Percentiles rank a stretch among this genome's conserved stretches.
Conservation (phyloP, 192 early-diverging fungal species). For the Lobosporangium transversale region DNA sequence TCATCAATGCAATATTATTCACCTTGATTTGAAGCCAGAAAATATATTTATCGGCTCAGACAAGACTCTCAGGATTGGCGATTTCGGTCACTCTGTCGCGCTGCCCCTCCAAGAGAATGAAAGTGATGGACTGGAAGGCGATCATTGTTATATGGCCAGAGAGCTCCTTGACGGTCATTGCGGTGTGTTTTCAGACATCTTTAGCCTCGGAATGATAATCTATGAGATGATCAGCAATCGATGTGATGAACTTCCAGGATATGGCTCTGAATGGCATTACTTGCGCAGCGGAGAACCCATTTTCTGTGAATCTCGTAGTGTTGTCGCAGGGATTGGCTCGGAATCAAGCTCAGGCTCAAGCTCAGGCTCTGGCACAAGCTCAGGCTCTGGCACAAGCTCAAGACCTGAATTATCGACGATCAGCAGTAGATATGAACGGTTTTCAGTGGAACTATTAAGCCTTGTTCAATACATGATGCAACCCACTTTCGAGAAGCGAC, state of each 20-base stretch:
- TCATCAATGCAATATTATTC: background rate
- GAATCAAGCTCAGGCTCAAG: too few relatives aligned
- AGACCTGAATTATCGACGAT: too few relatives aligned
- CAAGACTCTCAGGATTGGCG: background rate
- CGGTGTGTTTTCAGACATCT: background rate
- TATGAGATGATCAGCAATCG: conserved; percentile 9
- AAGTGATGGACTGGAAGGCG: conserved; percentile 2
- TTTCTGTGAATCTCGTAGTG: background rate
- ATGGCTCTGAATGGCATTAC: background rate
- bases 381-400: too few relatives aligned
- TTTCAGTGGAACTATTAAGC: background rate
- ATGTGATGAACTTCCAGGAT: conserved; percentile 2
- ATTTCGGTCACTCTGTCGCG: conserved; percentile 5
- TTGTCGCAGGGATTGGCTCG: too few relatives aligned
- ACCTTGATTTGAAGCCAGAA: conserved; percentile 9
- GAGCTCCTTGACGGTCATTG: background rate
- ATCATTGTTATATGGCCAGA: background rate
- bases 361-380: too few relatives aligned
- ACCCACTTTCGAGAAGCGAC: background rate
- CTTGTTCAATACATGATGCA: conserved; percentile 2
- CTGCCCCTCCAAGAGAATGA: conserved; percentile 1
- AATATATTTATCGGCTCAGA: background rate
- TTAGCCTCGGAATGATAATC: conserved; percentile 1
- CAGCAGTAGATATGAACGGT: too few relatives aligned
- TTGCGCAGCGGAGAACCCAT: background rate